A percentile compares a stretch with the other conserved stretches of the same genome.
Conservation (phyloP, 371 early-diverging fungal species). For the Mucor racemosus region DNA sequence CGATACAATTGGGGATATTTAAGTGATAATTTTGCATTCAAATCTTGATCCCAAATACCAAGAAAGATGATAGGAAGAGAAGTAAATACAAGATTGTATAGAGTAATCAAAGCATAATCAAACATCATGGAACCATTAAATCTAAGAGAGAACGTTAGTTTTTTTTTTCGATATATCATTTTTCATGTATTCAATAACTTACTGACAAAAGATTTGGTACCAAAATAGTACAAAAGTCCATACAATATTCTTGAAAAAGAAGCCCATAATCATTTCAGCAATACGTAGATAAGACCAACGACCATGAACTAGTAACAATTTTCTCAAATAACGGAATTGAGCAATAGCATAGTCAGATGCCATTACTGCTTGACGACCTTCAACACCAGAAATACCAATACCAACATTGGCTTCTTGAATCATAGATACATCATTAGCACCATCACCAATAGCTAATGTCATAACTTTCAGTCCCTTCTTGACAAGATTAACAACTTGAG, state of each 20-base stretch:
- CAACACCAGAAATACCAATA: conserved; percentile 92
- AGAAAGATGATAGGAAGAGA: conserved; percentile 68
- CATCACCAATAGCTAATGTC: conserved; percentile 88
- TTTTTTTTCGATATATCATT: neutral
- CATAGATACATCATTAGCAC: conserved; percentile 97
- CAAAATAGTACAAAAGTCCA: conserved; percentile 80
- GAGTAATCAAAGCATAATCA: conserved; percentile 82
- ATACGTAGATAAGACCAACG: conserved; percentile 84
- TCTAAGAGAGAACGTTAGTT: conserved; percentile 47
- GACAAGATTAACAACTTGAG: conserved; percentile 71
- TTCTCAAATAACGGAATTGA: conserved; percentile 78
- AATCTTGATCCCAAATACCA: conserved; percentile 89
- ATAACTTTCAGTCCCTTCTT: conserved; percentile 68
- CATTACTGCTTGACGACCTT: conserved; percentile 91
- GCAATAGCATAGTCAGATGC: conserved; percentile 90
- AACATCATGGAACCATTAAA: conserved; percentile 63
- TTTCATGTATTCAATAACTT: conserved; percentile 28
- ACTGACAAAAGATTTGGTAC: conserved; percentile 83
- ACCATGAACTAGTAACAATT: conserved; percentile 81
- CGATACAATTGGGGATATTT: conserved; percentile 86
- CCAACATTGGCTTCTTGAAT: conserved; percentile 91
- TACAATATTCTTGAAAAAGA: conserved; percentile 83
- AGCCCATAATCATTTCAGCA: conserved; percentile 76
- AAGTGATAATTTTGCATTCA: conserved; percentile 73
- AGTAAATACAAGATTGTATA: conserved; percentile 82